Evolutionary conservation across 2,329 filamentous ascomycete genomes (phyloP), one percentile per base, ranked within the genome.

Genomic region (Monosporascus sp.): DNA sequence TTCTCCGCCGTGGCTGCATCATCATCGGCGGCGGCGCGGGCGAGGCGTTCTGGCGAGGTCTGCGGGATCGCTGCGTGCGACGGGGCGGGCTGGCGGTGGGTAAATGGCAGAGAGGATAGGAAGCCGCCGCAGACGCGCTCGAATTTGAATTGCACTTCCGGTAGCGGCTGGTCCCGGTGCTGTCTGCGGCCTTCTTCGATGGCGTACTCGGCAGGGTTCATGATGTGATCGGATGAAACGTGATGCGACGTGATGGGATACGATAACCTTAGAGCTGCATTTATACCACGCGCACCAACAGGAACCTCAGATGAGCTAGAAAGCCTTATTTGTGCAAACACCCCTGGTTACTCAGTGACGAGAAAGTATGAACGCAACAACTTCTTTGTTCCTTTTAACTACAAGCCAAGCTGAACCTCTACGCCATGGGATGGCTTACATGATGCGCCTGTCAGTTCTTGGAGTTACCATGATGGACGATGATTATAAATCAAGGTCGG

Each of bases 41-140:
- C 66, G n/a, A 77, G 68, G 17, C 75, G 74, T 15, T 66, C 61
- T 24, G 59, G 56, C 3, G 72, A 67, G 3, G 71, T 77, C 27
- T 56, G 65, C 1, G 69, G 72, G 44, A 74, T 69, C 22, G 47
- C 63, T 66, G 2, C 31, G 65, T 61, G 58, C 3, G 37, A 34
- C 1, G 52, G 49, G 6, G 44, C 11, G 6, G 51, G 46, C 15
- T 51, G 42, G 14, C 53, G 54, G 24, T 24, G 57, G 27, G 27
- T 46, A 3, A 34, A 44, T n/a, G 58, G 49, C n/a, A 17, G 24
- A 6, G 25, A 24, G 42, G 24, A 46, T 24, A 46, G 17, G 11
- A 31, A 22, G 24, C 17, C 15, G 5, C 17, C 9, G 42, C 42
- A 11, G 5, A 46, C 8, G 42, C 24, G 42, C 42, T 22, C 17